Conservation (phyloP, 257 asterid species). For the Coffea eugenioides region DNA sequence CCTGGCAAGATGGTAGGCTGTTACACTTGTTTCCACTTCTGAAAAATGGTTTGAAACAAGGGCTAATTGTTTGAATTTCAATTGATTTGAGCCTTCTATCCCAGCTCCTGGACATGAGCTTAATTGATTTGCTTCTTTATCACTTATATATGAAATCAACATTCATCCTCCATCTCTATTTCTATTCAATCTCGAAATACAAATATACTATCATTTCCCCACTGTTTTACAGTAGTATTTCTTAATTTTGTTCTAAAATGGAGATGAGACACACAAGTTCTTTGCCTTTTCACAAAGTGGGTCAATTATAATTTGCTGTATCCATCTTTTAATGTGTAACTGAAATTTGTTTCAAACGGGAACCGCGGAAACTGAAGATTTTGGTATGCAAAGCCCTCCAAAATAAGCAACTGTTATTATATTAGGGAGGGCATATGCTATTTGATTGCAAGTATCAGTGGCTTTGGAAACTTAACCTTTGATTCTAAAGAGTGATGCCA, state of each 20-base stretch:
- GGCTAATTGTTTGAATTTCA: not conserved
- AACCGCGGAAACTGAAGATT: not conserved
- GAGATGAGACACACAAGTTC: not conserved
- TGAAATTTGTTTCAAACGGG: not conserved
- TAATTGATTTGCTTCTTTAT: not conserved
- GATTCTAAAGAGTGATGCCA: not conserved
- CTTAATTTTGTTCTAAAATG: not conserved
- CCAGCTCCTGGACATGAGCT: not conserved
- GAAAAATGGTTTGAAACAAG: not conserved
- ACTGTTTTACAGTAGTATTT: not conserved
- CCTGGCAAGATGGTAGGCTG: slow-evolving; percentile 73
- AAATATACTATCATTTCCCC: not conserved
- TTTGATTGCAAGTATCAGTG: not conserved
- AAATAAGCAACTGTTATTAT: not conserved
- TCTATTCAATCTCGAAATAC: not conserved
- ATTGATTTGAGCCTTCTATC: not conserved
- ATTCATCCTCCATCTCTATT: not conserved
- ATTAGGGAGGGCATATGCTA: not conserved
- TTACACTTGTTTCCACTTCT: slow-evolving; percentile 1
- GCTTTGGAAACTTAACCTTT: not conserved
- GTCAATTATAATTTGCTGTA: not conserved
- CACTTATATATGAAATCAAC: not conserved
- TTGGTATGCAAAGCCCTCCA: not conserved
- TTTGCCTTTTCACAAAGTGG: not conserved
- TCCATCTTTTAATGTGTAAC: not conserved